phyloP scores from a whole-genome alignment of 2,329 filamentous ascomycete genomes.

The Hypoxylon sp. region DNA sequence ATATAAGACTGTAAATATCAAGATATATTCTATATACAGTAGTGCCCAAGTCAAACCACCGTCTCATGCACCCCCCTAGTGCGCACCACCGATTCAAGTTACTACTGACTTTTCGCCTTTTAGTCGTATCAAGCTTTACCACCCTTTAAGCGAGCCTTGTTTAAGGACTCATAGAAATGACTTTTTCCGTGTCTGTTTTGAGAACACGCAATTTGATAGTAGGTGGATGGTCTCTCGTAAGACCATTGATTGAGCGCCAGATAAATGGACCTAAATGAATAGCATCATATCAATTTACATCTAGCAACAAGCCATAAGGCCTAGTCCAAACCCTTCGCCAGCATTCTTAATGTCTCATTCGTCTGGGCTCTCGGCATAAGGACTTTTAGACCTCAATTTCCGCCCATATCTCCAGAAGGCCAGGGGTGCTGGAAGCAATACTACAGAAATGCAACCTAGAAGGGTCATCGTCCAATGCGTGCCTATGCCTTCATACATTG shows the following conservation, averaged over 20 bases:
- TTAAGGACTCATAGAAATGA: too few species aligned
- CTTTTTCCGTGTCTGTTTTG: too few species aligned
- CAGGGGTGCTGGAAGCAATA: slow-evolving; percentile 55
- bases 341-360: not conserved
- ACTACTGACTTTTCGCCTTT: not conserved
- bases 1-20: not conserved
- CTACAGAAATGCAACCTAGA: slow-evolving; percentile 54
- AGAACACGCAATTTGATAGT: too few species aligned
- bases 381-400: slow-evolving; percentile 28
- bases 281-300: not conserved
- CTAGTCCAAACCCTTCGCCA: not conserved
- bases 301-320: not conserved
- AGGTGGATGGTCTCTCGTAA: not conserved
- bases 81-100: too few species aligned
- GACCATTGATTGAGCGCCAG: not conserved
- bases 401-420: slow-evolving; percentile 55
- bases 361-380: slow-evolving; percentile 18
- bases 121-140: too few species aligned
- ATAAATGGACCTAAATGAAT: not conserved
- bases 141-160: too few species aligned
- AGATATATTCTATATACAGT: not conserved
- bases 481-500: slow-evolving; percentile 58
- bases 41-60: not conserved
- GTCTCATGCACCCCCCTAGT: too few species aligned
- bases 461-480: slow-evolving; percentile 60